Base-by-base conservation (phyloP, 2,329 filamentous ascomycete genomes). In the Calonectria pseudoreteaudii region DNA sequence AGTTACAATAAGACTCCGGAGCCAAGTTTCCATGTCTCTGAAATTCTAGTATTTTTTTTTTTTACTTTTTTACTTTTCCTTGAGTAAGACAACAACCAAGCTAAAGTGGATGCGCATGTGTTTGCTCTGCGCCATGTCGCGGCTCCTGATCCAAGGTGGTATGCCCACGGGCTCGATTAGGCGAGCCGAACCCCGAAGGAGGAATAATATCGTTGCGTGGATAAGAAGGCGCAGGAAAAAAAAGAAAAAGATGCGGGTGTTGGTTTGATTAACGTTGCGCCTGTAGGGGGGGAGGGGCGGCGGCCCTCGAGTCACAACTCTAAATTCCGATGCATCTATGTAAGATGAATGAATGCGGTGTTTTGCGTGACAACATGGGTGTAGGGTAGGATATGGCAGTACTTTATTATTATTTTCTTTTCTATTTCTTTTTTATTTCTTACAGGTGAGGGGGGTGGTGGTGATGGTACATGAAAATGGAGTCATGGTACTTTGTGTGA, bases 311-410 rank as follows among this genome's bases (percentile, higher is more conserved):
- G 34, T 47, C 56, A 60, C 56, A 60, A 60, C 56, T 60, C 56
- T 60, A 60, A 60, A 38, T 60, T 20, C 56, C 31, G 56, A 60
- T 60, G 56, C 56, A 36, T 38, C 34, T 60, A 60, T 60, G 56
- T 60, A 34, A 60, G 56, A 60, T 60, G 30, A n/a, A 38, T 38
- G 13, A 13, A n/a, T 34, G 18, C 5, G 34, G 30, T 58, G 20
- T 60, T 31, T 30, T 34, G 52, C 44, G 20, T 47, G n/a, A n/a
- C 20, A 47, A 5, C 10, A 23, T n/a, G 56, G 5, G 31, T 36
- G 34, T 41, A 53, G 50, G 50, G 50, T 31, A 53, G 50, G 50
- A 53, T 26, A 53, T 0, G 14, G 30, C 28, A 5, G 14, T 5
- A 31, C n/a, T n/a, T n/a, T n/a, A n/a, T 28, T 53, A 18, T 30